Evolutionary conservation across 1,284 basidiomycete species (phyloP).

Genomic region (Heterobasidion occidentale): DNA sequence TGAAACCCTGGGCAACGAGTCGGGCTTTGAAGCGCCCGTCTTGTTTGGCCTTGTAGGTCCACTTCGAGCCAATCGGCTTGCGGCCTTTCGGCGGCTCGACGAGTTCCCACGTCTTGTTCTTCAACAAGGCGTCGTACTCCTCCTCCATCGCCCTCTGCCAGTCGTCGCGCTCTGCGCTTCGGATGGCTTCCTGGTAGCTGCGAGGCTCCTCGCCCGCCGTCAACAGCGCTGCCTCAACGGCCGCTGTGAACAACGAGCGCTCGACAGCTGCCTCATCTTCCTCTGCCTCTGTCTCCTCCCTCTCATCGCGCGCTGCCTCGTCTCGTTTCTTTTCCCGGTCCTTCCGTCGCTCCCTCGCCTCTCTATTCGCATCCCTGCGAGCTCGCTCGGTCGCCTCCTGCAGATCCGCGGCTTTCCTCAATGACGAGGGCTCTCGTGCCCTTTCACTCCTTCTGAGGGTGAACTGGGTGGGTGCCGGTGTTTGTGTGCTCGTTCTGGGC

Average conservation of each 20-base stretch:
- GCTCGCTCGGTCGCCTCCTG: no score
- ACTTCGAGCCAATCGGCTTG: background rate
- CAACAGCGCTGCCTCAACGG: background rate
- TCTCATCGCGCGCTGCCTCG: background rate
- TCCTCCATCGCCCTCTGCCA: background rate
- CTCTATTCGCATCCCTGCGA: no score
- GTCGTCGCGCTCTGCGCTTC: background rate
- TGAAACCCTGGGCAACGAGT: background rate
- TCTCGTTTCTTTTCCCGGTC: no score
- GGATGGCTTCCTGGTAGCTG: background rate
- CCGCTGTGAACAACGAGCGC: background rate
- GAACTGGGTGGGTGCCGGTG: no score
- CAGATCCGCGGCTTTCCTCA: no score
- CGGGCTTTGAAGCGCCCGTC: conserved; percentile 3
- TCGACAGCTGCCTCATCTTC: no score
- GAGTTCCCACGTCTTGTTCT: background rate
- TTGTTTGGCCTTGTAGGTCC: background rate
- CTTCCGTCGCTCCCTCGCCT: no score
- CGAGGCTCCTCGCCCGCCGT: background rate
- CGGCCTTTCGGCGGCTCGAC: background rate
- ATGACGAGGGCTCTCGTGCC: no score
- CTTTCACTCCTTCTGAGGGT: no score
- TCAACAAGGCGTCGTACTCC: background rate
- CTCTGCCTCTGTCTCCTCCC: background rate
- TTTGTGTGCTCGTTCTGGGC: no score